These are phyloP conservation scores for Zea mays DNA, from an alignment of 176 grass and related monocot genomes.

Conservation along the genomic window DNA sequence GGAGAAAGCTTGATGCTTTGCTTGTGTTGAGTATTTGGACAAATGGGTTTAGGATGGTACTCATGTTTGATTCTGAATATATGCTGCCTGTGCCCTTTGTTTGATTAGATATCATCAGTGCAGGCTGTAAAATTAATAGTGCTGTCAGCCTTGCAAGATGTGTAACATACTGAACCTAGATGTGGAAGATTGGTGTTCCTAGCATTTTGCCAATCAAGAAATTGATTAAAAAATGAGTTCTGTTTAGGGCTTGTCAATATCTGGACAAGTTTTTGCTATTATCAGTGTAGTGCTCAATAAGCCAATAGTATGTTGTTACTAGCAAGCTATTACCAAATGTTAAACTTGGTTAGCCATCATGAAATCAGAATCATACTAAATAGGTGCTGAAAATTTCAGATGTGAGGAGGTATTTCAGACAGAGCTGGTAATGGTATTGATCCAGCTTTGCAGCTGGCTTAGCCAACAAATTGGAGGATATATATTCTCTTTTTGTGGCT, in stretches of 20 bases:
- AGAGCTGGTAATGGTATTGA: neutral
- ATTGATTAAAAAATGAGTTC: neutral
- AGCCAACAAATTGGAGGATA: neutral
- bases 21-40: neutral
- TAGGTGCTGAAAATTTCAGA: neutral
- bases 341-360: neutral
- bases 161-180: neutral
- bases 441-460: conserved; percentile 13
- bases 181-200: neutral
- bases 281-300: too few species aligned
- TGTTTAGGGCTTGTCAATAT: neutral
- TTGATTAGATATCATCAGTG: neutral
- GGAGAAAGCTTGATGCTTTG: neutral
- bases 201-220: neutral
- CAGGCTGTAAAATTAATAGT: neutral
- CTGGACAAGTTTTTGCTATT: too few species aligned
- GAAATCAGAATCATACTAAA: neutral
- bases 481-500: neutral
- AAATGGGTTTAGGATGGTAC: neutral
- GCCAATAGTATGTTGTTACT: too few species aligned
- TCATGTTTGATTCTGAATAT: conserved; percentile 11
- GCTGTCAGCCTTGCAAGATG: neutral
- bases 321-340: too few species aligned
- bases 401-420: neutral
- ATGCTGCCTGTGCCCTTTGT: neutral